These are phyloP conservation scores for Leccinum imitatum DNA, from an alignment of 768 basidiomycete species.

Conservation along the genomic window DNA sequence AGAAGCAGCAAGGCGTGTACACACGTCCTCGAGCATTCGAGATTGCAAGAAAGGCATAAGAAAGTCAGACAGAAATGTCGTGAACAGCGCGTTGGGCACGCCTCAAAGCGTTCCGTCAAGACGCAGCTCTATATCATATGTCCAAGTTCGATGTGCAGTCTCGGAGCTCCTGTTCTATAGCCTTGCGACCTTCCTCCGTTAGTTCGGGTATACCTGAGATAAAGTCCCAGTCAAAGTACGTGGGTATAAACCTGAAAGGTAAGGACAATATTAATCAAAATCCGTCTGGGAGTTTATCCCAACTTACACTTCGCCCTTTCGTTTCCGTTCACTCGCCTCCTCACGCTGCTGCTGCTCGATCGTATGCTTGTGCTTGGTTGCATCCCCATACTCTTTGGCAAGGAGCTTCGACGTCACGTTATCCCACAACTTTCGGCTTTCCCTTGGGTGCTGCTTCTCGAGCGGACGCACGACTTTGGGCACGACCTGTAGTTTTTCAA, in stretches of 20 bases:
- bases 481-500: conserved; percentile 64
- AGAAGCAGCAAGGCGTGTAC: conserved; percentile 2
- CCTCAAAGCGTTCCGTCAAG: background rate
- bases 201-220: conserved; percentile 65
- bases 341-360: conserved; percentile 96
- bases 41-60: conserved; percentile 3
- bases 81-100: background rate
- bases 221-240: conserved; percentile 72
- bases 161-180: conserved; percentile 69
- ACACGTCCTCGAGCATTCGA: conserved; percentile 9
- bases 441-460: conserved; percentile 70
- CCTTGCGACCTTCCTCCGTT: conserved; percentile 65
- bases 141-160: conserved; percentile 20
- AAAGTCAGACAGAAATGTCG: conserved; percentile 1
- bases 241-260: conserved; percentile 60
- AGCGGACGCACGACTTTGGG: conserved; percentile 87
- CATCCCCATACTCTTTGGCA: conserved; percentile 86
- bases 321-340: conserved; percentile 82
- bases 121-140: conserved; percentile 11
- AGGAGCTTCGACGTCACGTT: conserved; percentile 71
- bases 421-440: conserved; percentile 89
- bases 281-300: background rate
- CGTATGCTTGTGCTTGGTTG: conserved; percentile 84
- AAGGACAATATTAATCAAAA: background rate
- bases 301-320: conserved; percentile 74